A percentile compares a stretch with the other conserved stretches of the same genome.
phyloP scores from a whole-genome alignment of 2,329 filamentous ascomycete genomes.

The Falciphora oryzae region DNA sequence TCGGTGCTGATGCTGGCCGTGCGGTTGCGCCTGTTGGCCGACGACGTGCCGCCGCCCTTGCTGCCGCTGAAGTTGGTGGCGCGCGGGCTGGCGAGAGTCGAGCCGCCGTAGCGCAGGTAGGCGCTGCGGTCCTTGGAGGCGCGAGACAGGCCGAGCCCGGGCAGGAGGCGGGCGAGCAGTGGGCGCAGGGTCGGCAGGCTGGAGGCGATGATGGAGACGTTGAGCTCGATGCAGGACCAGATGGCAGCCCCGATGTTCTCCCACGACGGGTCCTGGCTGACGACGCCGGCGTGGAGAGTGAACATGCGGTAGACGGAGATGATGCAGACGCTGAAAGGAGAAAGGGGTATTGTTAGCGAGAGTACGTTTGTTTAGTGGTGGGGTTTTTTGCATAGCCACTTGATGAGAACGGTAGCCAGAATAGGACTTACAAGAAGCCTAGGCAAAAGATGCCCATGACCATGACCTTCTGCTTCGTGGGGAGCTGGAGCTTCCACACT shows the following conservation, averaged over 20 bases:
- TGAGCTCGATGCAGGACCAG: constrained; percentile 27
- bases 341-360: background rate
- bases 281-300: constrained; percentile 23
- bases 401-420: too few relatives aligned
- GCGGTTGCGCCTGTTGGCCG: background rate
- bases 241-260: constrained; percentile 25
- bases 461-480: constrained; percentile 22
- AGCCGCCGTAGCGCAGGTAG: constrained; percentile 17
- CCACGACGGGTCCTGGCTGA: constrained; percentile 24
- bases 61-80: constrained; percentile 13
- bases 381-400: too few relatives aligned
- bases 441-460: constrained; percentile 25
- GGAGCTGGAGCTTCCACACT: constrained; percentile 21
- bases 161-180: constrained; percentile 20
- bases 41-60: constrained; percentile 7
- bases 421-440: constrained; percentile 24
- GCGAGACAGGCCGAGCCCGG: constrained; percentile 11
- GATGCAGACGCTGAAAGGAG: constrained; percentile 24
- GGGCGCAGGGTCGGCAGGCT: constrained; percentile 25
- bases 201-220: constrained; percentile 24
- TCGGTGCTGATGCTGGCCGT: constrained; percentile 19
- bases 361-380: too few relatives aligned
- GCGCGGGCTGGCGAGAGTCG: constrained; percentile 5
- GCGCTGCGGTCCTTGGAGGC: constrained; percentile 14
- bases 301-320: constrained; percentile 28